Conservation (phyloP, 2,329 filamentous ascomycete genomes). For the Geosmithia putterillii region DNA sequence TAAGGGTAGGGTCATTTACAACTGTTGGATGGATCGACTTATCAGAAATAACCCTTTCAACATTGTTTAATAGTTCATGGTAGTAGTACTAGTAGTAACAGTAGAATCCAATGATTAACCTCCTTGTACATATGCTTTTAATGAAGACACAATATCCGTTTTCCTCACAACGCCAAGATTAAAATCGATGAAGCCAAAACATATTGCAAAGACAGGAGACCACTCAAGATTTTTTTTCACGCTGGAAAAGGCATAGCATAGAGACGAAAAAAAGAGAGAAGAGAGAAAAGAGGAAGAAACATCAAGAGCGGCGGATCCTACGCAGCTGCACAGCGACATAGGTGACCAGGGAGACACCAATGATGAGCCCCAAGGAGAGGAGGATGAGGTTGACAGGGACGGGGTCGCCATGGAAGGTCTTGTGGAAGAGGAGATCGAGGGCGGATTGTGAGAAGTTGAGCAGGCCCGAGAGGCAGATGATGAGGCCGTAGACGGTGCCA, state of each 20-base stretch:
- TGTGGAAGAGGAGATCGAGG: conserved; percentile 67
- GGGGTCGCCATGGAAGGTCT: conserved; percentile 58
- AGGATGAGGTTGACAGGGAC: conserved; percentile 65
- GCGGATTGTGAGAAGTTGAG: conserved; percentile 76
- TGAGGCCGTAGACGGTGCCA: conserved; percentile 84
- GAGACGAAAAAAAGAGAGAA: background rate
- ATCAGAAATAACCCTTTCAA: no score
- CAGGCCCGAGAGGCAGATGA: conserved; percentile 75
- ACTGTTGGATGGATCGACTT: no score
- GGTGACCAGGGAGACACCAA: conserved; percentile 53
- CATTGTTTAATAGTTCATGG: no score
- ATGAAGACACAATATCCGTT: background rate
- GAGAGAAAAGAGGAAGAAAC: background rate
- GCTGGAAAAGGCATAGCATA: background rate
- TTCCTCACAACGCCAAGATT: background rate
- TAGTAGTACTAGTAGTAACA: no score
- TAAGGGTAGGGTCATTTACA: no score
- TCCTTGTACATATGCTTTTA: no score
- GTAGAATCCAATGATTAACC: no score
- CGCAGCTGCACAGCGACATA: conserved; percentile 44
- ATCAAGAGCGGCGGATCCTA: conserved; percentile 3
- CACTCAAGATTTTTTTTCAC: no score
- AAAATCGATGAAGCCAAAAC: background rate
- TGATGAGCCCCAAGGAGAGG: conserved; percentile 43
- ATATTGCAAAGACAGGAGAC: no score